Base-by-base conservation (phyloP, 768 basidiomycete species). In the Pleurotus pulmonarius region DNA sequence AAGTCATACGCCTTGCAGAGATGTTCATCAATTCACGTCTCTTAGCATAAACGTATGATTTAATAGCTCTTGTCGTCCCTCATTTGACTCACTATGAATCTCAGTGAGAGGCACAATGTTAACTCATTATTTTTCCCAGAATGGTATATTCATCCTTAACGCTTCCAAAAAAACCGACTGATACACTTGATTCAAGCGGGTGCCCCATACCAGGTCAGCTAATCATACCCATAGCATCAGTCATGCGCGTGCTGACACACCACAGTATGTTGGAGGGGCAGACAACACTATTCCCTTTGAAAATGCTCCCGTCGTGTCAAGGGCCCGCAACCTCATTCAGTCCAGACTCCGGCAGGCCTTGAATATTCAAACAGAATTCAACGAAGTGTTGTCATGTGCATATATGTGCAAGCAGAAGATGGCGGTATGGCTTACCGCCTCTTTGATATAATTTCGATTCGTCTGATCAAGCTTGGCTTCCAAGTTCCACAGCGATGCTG, bases 331-430 rank as follows among this genome's bases (percentile, higher is more conserved):
- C 1, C 64, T 90, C 26, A 90, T 92, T 43, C 71, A 83, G 63
- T 65, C 68, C 13, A 83, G 86, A 38, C 76, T 86, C 49, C 58
- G 46, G 2, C 68, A 76, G 57, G 81, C 83, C 8, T 65, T 91
- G 12, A 62, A 59, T 2, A 59, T 56, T 13, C 53, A 67, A 9
- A 61, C 70, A 22, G 62, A 69, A 0, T 92, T 92, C 72, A 93
- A 93, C 61, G 90, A 93, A 68, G 77, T 93, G 37, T 76, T 93
- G 26, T 86, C 85, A 57, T 88, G 86, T 46, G 90, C 88, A 1
- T 93, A 93, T 63, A 91, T 92, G 88, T 87, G 90, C 63, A 77
- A 82, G 56, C 91, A 92, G 67, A 88, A 79, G 65, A 93, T 93
- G 90, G 81, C 88, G 48, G 90, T 90, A 65, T 63, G 81, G 69